phyloP scores from a whole-genome alignment of 768 basidiomycete species.

The Rhodotorula graminis region DNA sequence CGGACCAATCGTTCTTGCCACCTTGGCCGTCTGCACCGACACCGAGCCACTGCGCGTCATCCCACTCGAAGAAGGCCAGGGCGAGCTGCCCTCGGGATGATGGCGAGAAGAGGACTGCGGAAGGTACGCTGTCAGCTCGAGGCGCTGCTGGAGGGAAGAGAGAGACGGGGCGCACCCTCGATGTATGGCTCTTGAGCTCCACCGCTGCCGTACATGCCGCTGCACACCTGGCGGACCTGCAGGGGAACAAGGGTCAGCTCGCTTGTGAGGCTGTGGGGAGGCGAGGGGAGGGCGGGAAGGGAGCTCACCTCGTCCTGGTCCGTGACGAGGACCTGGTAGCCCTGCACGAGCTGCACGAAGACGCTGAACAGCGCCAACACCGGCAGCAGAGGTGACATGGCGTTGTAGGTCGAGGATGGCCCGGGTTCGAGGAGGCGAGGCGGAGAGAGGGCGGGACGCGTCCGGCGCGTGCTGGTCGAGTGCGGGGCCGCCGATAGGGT shows the following conservation, averaged over 20 bases:
- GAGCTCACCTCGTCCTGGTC: slow-evolving; percentile 15
- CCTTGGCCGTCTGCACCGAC: slow-evolving; percentile 43
- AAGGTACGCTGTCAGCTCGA: background rate
- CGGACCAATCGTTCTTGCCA: slow-evolving; percentile 38
- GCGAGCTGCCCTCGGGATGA: slow-evolving; percentile 80
- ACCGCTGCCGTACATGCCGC: slow-evolving; percentile 76
- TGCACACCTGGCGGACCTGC: slow-evolving; percentile 76
- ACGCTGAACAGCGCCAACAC: background rate
- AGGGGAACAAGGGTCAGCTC: slow-evolving; percentile 65
- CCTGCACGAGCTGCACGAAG: background rate
- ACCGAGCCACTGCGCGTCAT: slow-evolving; percentile 77
- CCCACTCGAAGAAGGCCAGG: slow-evolving; percentile 94
- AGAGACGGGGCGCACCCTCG: slow-evolving; percentile 46
- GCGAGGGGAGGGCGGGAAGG: background rate
- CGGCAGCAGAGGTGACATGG: background rate
- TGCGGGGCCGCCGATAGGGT: no score
- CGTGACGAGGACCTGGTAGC: slow-evolving; percentile 28
- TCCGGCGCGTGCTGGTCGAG: background rate
- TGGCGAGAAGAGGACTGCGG: slow-evolving; percentile 66
- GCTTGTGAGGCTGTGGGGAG: slow-evolving; percentile 44
- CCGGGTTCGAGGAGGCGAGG: background rate
- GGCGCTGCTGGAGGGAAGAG: background rate
- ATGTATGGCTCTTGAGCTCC: slow-evolving; percentile 50
- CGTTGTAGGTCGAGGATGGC: background rate
- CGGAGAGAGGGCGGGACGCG: background rate